These are phyloP conservation scores for Phytophthora syringae DNA, from an alignment of 352 stramenopile genomes.

Conservation along the genomic window DNA sequence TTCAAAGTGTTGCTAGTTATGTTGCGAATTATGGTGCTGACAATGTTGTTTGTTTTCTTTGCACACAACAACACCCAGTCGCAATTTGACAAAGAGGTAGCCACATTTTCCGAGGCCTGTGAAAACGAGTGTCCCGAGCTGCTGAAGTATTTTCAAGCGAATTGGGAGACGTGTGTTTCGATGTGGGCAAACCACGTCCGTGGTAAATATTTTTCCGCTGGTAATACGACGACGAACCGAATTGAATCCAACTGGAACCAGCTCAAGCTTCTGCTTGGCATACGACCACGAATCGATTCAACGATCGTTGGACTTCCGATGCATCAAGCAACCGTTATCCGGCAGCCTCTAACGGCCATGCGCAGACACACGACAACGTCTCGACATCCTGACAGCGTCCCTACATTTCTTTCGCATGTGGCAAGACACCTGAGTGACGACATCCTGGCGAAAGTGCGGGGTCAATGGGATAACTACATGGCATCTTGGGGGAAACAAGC, in stretches of 20 bases:
- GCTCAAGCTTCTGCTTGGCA: constrained; percentile 22
- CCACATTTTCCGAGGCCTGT: not conserved
- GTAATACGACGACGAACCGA: constrained; percentile 30
- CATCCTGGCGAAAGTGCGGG: not conserved
- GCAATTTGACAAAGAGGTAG: constrained; percentile 1
- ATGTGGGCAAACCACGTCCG: constrained; percentile 28
- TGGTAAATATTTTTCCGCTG: constrained; percentile 14
- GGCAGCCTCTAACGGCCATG: constrained; percentile 1
- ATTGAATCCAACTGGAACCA: constrained; percentile 34
- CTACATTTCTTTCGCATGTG: constrained; percentile 5
- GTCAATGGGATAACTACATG: constrained; percentile 12
- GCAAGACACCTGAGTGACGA: constrained; percentile 1
- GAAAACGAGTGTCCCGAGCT: not conserved
- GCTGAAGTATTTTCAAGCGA: constrained; percentile 13
- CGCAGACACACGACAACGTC: constrained; percentile 2
- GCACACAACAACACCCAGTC: not conserved
- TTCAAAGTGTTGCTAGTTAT: constrained; percentile 11
- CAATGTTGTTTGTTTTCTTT: constrained; percentile 2
- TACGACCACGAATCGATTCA: constrained; percentile 8
- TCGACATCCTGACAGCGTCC: not conserved
- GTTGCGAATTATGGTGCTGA: not conserved
- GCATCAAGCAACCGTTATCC: constrained; percentile 13
- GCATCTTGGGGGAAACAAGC: not conserved
- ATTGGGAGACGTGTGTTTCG: constrained; percentile 16
- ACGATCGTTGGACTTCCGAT: constrained; percentile 12